Percentiles rank a stretch among this genome's conserved stretches.
These are phyloP conservation scores for Chrysanthemum seticuspe DNA, from an alignment of 129 eudicot genomes.

Conservation along the genomic window DNA sequence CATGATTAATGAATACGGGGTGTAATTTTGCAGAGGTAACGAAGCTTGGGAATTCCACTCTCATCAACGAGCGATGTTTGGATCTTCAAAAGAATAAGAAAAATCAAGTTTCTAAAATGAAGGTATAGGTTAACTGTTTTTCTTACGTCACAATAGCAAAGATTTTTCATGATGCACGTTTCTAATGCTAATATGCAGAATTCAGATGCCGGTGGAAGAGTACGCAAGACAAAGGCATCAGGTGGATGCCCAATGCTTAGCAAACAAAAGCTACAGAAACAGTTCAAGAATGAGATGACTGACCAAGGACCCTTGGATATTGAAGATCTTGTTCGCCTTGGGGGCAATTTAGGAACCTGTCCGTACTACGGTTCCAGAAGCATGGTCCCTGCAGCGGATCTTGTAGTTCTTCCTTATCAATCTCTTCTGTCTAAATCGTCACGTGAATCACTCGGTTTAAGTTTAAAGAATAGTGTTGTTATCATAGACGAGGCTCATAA, in stretches of 20 bases:
- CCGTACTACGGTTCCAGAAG: constrained; percentile 96
- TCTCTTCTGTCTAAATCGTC: constrained; percentile 95
- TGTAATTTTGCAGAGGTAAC: constrained; percentile 54
- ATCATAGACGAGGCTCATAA: constrained; percentile 97
- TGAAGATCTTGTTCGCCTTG: constrained; percentile 89
- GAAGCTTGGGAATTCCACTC: constrained; percentile 64
- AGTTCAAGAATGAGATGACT: constrained; percentile 53
- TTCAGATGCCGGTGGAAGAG: constrained; percentile 50
- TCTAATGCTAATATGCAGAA: constrained; percentile 47
- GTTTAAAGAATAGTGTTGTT: constrained; percentile 71
- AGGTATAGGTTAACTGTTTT: constrained; percentile 45
- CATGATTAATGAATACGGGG: neutral
- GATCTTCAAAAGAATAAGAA: constrained; percentile 89
- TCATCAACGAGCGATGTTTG: constrained; percentile 82
- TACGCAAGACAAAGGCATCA: constrained; percentile 53
- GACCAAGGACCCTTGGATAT: constrained; percentile 74
- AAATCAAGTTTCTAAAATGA: constrained; percentile 55
- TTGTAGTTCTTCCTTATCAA: constrained; percentile 93
- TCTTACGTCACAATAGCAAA: constrained; percentile 1
- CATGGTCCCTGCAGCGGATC: constrained; percentile 85
- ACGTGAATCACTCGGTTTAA: constrained; percentile 88
- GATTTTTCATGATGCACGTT: constrained; percentile 9
- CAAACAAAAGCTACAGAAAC: constrained; percentile 60
- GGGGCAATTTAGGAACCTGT: constrained; percentile 69
- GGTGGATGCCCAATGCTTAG: constrained; percentile 91